phyloP scores from a whole-genome alignment of 129 eudicot genomes.

The Escallonia herrerae region DNA sequence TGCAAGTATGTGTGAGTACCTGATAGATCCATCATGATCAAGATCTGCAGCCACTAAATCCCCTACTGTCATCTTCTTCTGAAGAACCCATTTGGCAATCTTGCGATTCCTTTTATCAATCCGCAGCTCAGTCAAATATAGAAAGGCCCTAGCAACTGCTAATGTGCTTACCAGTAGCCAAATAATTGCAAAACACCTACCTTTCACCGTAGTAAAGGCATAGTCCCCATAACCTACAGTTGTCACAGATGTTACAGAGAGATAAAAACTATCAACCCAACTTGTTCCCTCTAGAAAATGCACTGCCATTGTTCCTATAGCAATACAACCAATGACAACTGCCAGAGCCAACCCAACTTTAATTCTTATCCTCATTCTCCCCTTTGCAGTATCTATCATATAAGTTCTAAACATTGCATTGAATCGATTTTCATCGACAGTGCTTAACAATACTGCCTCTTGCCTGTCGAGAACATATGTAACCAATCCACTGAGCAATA shows the following conservation, averaged over 20 bases:
- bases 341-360: slow-evolving; percentile 21
- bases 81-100: slow-evolving; percentile 15
- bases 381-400: slow-evolving; percentile 9
- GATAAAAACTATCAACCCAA: slow-evolving; percentile 23
- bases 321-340: slow-evolving; percentile 10
- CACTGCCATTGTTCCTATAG: slow-evolving; percentile 9
- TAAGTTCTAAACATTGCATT: slow-evolving; percentile 4
- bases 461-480: slow-evolving; percentile 16
- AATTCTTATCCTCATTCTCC: slow-evolving; percentile 20
- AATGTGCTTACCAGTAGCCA: slow-evolving; percentile 20
- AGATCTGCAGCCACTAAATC: slow-evolving; percentile 22
- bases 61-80: slow-evolving; percentile 18
- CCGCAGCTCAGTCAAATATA: slow-evolving; percentile 15
- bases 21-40: slow-evolving; percentile 19
- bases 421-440: slow-evolving; percentile 1
- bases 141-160: slow-evolving; percentile 20
- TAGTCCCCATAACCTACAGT: slow-evolving; percentile 22
- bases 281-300: slow-evolving; percentile 13
- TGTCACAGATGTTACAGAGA: slow-evolving; percentile 18
- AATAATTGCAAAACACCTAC: slow-evolving; percentile 17
- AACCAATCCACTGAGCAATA: slow-evolving; percentile 14
- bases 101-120: slow-evolving; percentile 16
- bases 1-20: neutral
- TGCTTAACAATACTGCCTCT: slow-evolving; percentile 16
- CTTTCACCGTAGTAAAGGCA: slow-evolving; percentile 9